phyloP scores from a whole-genome alignment of 2,329 filamentous ascomycete species.

The Cylindrodendrum hubeiense region DNA sequence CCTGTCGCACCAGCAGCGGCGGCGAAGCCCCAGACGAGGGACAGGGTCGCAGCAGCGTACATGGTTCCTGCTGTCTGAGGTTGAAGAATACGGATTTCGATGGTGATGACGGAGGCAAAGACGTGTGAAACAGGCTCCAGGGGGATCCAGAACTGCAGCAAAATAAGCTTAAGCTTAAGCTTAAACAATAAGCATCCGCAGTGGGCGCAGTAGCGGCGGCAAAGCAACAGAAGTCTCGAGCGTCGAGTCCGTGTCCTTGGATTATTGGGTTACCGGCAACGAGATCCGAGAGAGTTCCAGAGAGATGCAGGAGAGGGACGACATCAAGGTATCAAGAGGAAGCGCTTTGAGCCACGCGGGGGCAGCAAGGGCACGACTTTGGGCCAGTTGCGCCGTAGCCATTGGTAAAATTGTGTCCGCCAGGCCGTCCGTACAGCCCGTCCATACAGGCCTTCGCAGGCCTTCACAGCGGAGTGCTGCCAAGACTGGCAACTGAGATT shows the following conservation, averaged over 20 bases:
- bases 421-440: not conserved
- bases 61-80: constrained; percentile 13
- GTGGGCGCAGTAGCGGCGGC: not conserved
- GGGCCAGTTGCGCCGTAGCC: not conserved
- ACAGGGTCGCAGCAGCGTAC: constrained; percentile 27
- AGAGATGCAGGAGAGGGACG: not conserved
- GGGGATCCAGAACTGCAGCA: not conserved
- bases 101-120: not conserved
- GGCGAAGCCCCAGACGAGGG: constrained; percentile 34
- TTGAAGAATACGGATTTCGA: not conserved
- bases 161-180: constrained; percentile 12
- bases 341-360: not conserved
- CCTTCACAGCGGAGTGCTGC: constrained; percentile 13
- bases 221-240: not conserved
- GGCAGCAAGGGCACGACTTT: not conserved
- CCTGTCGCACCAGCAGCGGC: constrained; percentile 32
- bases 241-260: not conserved
- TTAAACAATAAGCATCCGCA: constrained; percentile 13
- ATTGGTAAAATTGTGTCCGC: constrained; percentile 5
- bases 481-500: constrained; percentile 23
- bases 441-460: not conserved
- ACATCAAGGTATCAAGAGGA: not conserved
- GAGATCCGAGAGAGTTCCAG: constrained; percentile 13
- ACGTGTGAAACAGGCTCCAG: not conserved
- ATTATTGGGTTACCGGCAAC: not conserved